Conservation (phyloP, 495 filamentous ascomycete genomes). For the Venustampulla echinocandica region DNA sequence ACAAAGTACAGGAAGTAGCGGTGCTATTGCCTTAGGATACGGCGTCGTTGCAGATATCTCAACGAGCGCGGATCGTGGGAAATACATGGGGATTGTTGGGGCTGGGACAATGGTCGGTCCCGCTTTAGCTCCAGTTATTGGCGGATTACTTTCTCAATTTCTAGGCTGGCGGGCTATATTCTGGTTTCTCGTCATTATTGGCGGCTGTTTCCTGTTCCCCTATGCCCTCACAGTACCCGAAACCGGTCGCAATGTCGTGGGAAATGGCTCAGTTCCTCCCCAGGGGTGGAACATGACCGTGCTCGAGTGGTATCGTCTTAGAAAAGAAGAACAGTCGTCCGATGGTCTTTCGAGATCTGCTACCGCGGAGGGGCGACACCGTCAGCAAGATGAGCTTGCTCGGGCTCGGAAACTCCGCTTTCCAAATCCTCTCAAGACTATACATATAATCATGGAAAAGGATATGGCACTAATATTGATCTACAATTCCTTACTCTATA, state of each 20-base stretch:
- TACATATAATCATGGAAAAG: slow-evolving; percentile 57
- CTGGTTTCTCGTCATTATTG: slow-evolving; percentile 61
- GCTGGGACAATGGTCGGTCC: slow-evolving; percentile 33
- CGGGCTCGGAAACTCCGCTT: slow-evolving; percentile 45
- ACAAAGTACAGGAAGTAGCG: slow-evolving; percentile 53
- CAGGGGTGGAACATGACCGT: slow-evolving; percentile 45
- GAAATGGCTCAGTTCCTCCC: slow-evolving; percentile 55
- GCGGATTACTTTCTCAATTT: slow-evolving; percentile 54
- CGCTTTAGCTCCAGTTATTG: slow-evolving; percentile 48
- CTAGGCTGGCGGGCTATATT: slow-evolving; percentile 66
- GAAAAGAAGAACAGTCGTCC: slow-evolving; percentile 23
- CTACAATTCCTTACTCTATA: slow-evolving; percentile 44
- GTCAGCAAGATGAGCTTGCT: slow-evolving; percentile 24
- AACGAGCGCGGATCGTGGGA: slow-evolving; percentile 48
- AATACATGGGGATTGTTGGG: slow-evolving; percentile 47
- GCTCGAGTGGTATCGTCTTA: slow-evolving; percentile 32
- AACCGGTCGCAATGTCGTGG: slow-evolving; percentile 62
- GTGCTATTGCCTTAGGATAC: slow-evolving; percentile 47
- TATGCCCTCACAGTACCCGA: slow-evolving; percentile 53
- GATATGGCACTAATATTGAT: slow-evolving; percentile 46
- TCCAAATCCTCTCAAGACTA: slow-evolving; percentile 62
- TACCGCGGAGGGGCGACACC: slow-evolving; percentile 14
- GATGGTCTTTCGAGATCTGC: slow-evolving; percentile 12
- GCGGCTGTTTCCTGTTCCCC: slow-evolving; percentile 41
- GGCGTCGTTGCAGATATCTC: slow-evolving; percentile 56